A percentile compares a stretch with the other conserved stretches of the same genome.
phyloP scores from a whole-genome alignment of 2,329 filamentous ascomycete species.

The Calonectria honghensis region DNA sequence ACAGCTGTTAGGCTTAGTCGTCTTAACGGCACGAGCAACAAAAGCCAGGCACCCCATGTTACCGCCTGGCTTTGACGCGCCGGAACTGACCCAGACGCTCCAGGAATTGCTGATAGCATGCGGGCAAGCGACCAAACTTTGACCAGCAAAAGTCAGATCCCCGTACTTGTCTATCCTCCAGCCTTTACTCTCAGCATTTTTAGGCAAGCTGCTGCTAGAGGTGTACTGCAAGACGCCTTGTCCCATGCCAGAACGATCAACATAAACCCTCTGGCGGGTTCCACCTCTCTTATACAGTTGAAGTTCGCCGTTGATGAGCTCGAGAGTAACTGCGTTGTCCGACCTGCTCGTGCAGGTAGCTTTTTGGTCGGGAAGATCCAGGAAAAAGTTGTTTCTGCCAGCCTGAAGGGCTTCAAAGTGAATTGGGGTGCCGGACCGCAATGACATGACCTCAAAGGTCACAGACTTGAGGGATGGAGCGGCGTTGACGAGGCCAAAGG shows the following conservation, averaged over 20 bases:
- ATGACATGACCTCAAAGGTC: conserved; percentile 11
- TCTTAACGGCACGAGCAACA: conserved; percentile 8
- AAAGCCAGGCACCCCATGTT: conserved; percentile 3
- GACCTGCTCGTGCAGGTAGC: conserved; percentile 6
- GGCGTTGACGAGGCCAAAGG: neutral
- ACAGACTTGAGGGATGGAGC: neutral
- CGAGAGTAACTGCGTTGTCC: conserved; percentile 1
- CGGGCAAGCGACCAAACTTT: conserved; percentile 1
- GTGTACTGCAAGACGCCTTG: conserved; percentile 12
- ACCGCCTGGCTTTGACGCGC: neutral
- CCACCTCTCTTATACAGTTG: neutral
- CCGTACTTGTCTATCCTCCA: conserved; percentile 18
- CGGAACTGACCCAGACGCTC: conserved; percentile 11
- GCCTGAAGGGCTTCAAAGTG: conserved; percentile 20
- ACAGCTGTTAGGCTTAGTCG: conserved; percentile 11
- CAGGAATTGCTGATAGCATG: conserved; percentile 13
- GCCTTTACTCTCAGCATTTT: neutral
- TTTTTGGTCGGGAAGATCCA: conserved; percentile 15
- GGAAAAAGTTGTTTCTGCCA: conserved; percentile 10
- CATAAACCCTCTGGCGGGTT: conserved; percentile 8
- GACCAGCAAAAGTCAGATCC: neutral
- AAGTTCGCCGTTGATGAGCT: conserved; percentile 8
- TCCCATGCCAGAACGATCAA: conserved; percentile 1
- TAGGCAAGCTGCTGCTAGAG: neutral
- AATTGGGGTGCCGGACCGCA: conserved; percentile 2